A percentile compares a stretch with the other conserved stretches of the same genome.
These are phyloP conservation scores for Dactylellina cionopaga DNA, from an alignment of 2,329 filamentous ascomycete species.

Conservation along the genomic window DNA sequence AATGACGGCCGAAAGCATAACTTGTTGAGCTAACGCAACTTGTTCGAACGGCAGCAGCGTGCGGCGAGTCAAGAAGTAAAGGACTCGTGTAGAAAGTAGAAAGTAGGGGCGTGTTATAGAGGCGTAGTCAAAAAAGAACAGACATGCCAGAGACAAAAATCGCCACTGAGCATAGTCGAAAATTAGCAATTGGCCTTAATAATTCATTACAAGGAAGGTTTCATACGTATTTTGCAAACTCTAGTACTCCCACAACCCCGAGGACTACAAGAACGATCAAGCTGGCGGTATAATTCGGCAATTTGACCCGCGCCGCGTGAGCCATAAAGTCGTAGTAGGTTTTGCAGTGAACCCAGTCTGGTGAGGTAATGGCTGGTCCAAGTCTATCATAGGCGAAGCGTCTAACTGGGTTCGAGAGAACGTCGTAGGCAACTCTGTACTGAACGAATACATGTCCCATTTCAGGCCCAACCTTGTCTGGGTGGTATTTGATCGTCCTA, in stretches of 20 bases:
- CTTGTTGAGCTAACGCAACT: constrained; percentile 77
- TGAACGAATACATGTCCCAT: constrained; percentile 75
- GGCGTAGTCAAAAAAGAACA: constrained; percentile 69
- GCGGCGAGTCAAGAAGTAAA: constrained; percentile 62
- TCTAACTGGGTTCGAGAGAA: constrained; percentile 77
- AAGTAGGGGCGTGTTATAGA: constrained; percentile 33
- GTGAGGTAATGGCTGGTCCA: constrained; percentile 72
- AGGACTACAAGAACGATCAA: constrained; percentile 71
- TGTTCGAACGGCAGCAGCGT: constrained; percentile 84
- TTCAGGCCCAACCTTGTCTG: constrained; percentile 75
- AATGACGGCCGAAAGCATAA: constrained; percentile 81
- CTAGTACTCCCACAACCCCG: constrained; percentile 73
- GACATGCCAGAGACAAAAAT: constrained; percentile 66
- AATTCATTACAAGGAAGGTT: not conserved
- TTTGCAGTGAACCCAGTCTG: constrained; percentile 71
- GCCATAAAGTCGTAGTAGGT: constrained; percentile 78
- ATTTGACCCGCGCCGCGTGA: constrained; percentile 70
- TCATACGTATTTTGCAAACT: constrained; percentile 70
- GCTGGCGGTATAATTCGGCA: constrained; percentile 71
- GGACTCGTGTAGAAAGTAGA: constrained; percentile 67
- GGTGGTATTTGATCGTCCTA: constrained; percentile 67
- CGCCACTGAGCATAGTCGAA: constrained; percentile 60
- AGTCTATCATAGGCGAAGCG: constrained; percentile 92
- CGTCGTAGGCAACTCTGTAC: constrained; percentile 84
- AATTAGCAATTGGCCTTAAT: not conserved